phyloP scores from a whole-genome alignment of 805 yeast species.

The Ogataea polymorpha region DNA sequence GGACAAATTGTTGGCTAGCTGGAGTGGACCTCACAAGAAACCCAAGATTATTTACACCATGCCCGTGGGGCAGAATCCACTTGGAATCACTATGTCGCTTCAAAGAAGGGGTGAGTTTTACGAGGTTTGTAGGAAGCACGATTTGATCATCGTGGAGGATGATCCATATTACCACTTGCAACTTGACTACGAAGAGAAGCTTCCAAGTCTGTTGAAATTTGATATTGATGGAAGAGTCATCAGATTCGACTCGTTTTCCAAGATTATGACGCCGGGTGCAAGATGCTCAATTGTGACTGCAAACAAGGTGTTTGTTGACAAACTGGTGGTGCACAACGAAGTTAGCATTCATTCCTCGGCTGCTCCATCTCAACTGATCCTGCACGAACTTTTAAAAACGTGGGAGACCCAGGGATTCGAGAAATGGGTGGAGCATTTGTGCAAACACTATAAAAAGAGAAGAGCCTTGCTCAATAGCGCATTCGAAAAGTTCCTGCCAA shows the following conservation, averaged over 20 bases:
- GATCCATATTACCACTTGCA: conserved; percentile 84
- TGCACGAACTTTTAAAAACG: conserved; percentile 53
- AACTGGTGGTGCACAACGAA: conserved; percentile 58
- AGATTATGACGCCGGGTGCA: conserved; percentile 74
- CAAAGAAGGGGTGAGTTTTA: conserved; percentile 59
- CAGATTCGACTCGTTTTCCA: conserved; percentile 75
- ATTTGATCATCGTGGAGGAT: conserved; percentile 72
- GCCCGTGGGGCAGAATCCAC: conserved; percentile 84
- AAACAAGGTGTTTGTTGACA: conserved; percentile 51
- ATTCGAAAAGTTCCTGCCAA: conserved; percentile 45
- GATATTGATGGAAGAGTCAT: conserved; percentile 78
- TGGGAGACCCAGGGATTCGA: conserved; percentile 64
- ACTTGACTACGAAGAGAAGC: conserved; percentile 47
- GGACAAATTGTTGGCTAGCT: conserved; percentile 56
- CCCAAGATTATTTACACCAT: conserved; percentile 68
- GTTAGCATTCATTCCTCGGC: conserved; percentile 71
- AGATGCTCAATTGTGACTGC: conserved; percentile 74
- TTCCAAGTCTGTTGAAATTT: conserved; percentile 63
- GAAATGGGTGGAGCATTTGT: conserved; percentile 65
- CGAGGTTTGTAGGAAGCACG: conserved; percentile 60
- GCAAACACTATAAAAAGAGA: conserved; percentile 60
- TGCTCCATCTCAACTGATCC: conserved; percentile 65
- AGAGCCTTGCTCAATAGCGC: conserved; percentile 57
- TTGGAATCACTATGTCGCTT: conserved; percentile 62
- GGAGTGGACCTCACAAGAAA: conserved; percentile 49